Percentiles rank a stretch among this genome's conserved stretches.
Conservation (phyloP, 2,329 filamentous ascomycete species). For the Cladophialophora chaetospira region DNA sequence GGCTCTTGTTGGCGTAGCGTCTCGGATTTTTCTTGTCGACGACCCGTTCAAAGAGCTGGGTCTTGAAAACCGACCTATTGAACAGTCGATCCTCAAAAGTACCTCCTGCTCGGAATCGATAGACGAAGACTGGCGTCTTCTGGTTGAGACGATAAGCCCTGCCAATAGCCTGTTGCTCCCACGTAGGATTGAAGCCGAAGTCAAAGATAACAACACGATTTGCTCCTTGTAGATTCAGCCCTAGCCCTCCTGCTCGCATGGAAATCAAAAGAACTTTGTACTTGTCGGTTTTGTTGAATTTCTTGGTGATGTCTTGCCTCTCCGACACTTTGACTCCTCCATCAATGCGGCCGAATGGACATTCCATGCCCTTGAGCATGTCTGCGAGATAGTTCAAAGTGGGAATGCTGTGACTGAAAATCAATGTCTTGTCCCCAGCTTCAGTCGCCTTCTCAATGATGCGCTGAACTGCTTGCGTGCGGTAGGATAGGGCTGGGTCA, state of each 20-base stretch:
- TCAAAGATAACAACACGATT: conserved; percentile 88
- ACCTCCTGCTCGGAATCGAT: conserved; percentile 75
- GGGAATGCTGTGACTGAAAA: conserved; percentile 74
- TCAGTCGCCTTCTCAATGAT: conserved; percentile 68
- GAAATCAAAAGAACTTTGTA: conserved; percentile 73
- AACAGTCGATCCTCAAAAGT: conserved; percentile 77
- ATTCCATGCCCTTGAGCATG: conserved; percentile 54
- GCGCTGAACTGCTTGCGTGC: conserved; percentile 65
- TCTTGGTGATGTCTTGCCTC: conserved; percentile 66
- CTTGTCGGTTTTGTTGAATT: conserved; percentile 63
- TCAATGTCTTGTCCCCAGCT: conserved; percentile 70
- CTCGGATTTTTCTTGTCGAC: conserved; percentile 79
- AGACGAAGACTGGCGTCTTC: conserved; percentile 77
- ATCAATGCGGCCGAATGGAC: conserved; percentile 63
- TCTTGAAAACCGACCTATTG: conserved; percentile 78
- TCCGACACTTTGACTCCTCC: conserved; percentile 59
- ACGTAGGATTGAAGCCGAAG: conserved; percentile 75
- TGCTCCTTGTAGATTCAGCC: conserved; percentile 79
- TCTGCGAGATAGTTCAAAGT: conserved; percentile 70
- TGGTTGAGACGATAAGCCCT: conserved; percentile 86
- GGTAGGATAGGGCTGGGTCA: conserved; percentile 63
- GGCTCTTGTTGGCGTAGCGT: conserved; percentile 62
- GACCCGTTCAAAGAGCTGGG: conserved; percentile 73
- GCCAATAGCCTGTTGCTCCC: conserved; percentile 85
- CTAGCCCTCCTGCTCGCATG: conserved; percentile 77